These are phyloP conservation scores for Eragrostis curvula DNA, from an alignment of 176 grass and related monocot species.

Conservation along the genomic window DNA sequence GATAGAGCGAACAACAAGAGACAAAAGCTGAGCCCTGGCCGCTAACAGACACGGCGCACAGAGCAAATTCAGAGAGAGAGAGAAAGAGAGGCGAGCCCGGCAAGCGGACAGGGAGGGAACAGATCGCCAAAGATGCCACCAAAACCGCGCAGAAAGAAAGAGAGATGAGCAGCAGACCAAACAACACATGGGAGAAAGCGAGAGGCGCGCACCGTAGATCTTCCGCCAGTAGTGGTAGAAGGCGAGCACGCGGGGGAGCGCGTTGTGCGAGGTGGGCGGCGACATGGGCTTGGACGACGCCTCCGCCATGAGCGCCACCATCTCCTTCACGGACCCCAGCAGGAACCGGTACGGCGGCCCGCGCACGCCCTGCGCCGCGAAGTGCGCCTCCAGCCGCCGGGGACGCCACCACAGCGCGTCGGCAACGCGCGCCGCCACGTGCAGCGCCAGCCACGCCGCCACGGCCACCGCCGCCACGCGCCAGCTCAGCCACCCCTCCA, in stretches of 20 bases:
- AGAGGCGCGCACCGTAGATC: conserved; percentile 72
- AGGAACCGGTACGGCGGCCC: conserved; percentile 83
- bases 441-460: conserved; percentile 49
- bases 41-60: conserved; percentile 37
- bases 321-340: conserved; percentile 68
- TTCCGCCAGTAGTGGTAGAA: conserved; percentile 97
- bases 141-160: conserved; percentile 47
- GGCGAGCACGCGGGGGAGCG: conserved; percentile 84
- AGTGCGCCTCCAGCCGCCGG: conserved; percentile 69
- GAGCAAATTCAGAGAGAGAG: conserved; percentile 31
- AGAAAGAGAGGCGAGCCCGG: neutral
- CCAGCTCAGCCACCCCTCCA: conserved; percentile 53
- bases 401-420: conserved; percentile 88
- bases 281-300: conserved; percentile 77
- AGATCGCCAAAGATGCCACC: conserved; percentile 51
- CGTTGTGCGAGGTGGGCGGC: conserved; percentile 76
- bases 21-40: conserved; percentile 66
- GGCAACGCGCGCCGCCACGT: conserved; percentile 52
- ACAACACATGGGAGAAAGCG: conserved; percentile 27
- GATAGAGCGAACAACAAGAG: conserved; percentile 69
- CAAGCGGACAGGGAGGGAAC: conserved; percentile 41
- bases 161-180: conserved; percentile 31
- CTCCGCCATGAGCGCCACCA: conserved; percentile 81
- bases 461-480: conserved; percentile 5
- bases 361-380: conserved; percentile 73